These are phyloP conservation scores for Hymenochaete sp. DNA, from an alignment of 1,284 basidiomycete genomes.

Conservation along the genomic window DNA sequence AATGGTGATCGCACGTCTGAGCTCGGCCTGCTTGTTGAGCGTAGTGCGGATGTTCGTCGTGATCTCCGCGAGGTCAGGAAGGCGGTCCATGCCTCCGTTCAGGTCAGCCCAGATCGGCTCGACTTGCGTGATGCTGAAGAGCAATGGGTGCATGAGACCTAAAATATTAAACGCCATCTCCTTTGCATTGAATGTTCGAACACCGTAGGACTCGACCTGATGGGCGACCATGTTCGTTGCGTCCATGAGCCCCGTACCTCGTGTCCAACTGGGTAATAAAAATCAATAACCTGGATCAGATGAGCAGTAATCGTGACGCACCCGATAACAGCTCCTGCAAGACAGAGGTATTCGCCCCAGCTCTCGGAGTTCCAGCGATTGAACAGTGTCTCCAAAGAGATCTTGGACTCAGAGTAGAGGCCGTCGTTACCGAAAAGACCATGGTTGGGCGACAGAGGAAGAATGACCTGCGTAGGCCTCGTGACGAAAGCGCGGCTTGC, in stretches of 20 bases:
- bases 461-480: constrained; percentile 94
- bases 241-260: constrained; percentile 97
- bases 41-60: constrained; percentile 78
- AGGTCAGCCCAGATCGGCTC: constrained; percentile 98
- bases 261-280: constrained; percentile 66
- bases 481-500: constrained; percentile 94
- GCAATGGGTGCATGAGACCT: constrained; percentile 96
- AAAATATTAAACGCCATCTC: constrained; percentile 99
- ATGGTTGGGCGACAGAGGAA: constrained; percentile 96
- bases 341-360: constrained; percentile 98
- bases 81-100: constrained; percentile 94
- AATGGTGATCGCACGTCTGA: constrained; percentile 86
- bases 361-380: constrained; percentile 97
- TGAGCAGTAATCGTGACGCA: constrained; percentile 31
- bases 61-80: constrained; percentile 90
- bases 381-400: constrained; percentile 95
- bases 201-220: constrained; percentile 87
- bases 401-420: constrained; percentile 97
- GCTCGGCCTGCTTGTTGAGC: constrained; percentile 69
- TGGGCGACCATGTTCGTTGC: constrained; percentile 94
- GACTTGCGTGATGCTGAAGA: constrained; percentile 99
- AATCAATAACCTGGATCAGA: constrained; percentile 15
- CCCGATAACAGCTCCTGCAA: constrained; percentile 98
- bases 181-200: constrained; percentile 96
- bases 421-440: constrained; percentile 98